A percentile compares a stretch with the other conserved stretches of the same genome.
These are phyloP conservation scores for Rhizopogon sp. DNA, from an alignment of 768 basidiomycete genomes.

Conservation along the genomic window DNA sequence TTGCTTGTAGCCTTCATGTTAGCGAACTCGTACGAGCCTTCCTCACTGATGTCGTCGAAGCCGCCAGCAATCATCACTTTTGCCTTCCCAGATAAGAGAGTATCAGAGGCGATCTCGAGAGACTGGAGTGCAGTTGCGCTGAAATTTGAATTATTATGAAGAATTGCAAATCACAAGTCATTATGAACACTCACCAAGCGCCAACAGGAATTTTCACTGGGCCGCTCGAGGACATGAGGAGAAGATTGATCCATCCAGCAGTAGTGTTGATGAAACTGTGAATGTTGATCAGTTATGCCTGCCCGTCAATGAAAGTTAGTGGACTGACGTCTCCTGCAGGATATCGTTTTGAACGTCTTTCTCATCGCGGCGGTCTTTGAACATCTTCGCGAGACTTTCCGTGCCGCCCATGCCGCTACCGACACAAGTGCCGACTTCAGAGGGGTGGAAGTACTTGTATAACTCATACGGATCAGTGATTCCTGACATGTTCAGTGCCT, in stretches of 20 bases:
- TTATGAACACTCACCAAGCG: constrained; percentile 65
- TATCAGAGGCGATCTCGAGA: constrained; percentile 96
- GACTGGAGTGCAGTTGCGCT: constrained; percentile 98
- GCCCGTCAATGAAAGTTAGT: background rate
- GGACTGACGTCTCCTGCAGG: constrained; percentile 89
- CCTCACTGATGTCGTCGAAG: constrained; percentile 97
- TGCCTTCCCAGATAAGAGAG: constrained; percentile 90
- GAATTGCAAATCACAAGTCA: background rate
- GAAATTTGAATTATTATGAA: constrained; percentile 5
- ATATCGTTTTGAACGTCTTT: constrained; percentile 98
- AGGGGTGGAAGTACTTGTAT: constrained; percentile 95
- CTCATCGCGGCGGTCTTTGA: constrained; percentile 97
- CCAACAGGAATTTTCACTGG: constrained; percentile 99
- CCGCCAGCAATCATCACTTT: constrained; percentile 99
- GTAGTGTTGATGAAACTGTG: constrained; percentile 96
- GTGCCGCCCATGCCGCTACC: constrained; percentile 99
- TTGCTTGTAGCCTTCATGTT: constrained; percentile 99
- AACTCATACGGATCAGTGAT: constrained; percentile 98
- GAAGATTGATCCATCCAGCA: constrained; percentile 95
- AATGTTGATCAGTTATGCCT: constrained; percentile 4
- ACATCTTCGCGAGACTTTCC: constrained; percentile 90
- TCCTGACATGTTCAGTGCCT: constrained; percentile 94
- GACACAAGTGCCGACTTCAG: constrained; percentile 89
- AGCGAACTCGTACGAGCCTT: constrained; percentile 98
- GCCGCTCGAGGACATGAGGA: constrained; percentile 92